Evolutionary conservation across 768 basidiomycete genomes (phyloP), one percentile per base, ranked within the genome.

Genomic region (Termitomyces sp.): DNA sequence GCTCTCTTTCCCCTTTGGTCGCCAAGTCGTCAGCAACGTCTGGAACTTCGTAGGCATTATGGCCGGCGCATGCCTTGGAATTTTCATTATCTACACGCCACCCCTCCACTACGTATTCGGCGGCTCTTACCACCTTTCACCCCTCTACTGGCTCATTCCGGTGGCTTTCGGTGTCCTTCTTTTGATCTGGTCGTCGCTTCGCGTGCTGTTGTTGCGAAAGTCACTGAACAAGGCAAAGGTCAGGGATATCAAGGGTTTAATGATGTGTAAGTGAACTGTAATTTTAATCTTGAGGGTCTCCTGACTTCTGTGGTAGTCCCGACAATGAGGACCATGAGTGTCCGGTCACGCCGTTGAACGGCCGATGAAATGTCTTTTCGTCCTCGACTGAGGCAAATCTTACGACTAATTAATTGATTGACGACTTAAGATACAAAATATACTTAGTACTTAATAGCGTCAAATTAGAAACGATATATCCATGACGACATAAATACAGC

Each of bases 21-120:
- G 69, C 47, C 76, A 74, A 32, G 74, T 79, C 40, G 67, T 87
- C 50, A 74, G 78, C 46, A 88, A 88, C 74, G 76, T 76, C 60
- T 85, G 79, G 72, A 88, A 87, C 70, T 87, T 88, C 59, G 71
- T 74, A 32, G 86, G 85, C 18, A 86, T 88, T 58, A 36, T 86
- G 24, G 81, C 74, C 0, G 86, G 86, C 14, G 86, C 83, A 14
- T 79, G 78, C 53, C 74, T 88, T 14, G 85, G 84, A 46, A 83
- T 88, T 72, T 86, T 87, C 67, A 79, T 87, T 65, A 75, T 87
- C 62, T 88, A 88, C 68, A 85, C 83, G 0, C 86, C 86, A 18
- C 87, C 87, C 39, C 70, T 88, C 42, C 85, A 85, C 61, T 81
- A 84, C 62, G 86, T 87, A 13, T 88, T 88, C 65, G 84, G 85